Evolutionary conservation across 106 monocot genomes (phyloP).

Genomic region (Triglochin maritima): DNA sequence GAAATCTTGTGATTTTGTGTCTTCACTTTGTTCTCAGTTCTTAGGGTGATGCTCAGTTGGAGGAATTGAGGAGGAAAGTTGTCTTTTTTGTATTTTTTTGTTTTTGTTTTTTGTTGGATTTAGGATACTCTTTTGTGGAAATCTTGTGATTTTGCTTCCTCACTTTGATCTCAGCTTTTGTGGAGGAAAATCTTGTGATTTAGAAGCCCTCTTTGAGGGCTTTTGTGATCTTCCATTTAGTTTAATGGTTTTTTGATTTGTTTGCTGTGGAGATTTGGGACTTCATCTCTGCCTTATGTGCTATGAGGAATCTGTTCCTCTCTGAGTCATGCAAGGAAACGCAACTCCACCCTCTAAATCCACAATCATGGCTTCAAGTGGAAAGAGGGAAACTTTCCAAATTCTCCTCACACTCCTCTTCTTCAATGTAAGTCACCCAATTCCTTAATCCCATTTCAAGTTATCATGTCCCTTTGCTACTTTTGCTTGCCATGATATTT

Average conservation of each 20-base stretch:
- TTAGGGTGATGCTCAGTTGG: too few species aligned
- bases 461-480: neutral
- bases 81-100: too few species aligned
- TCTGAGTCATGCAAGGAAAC: conserved; percentile 79
- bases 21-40: too few species aligned
- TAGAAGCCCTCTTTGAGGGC: neutral
- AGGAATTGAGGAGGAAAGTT: too few species aligned
- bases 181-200: neutral
- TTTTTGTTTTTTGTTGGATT: too few species aligned
- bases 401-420: conserved; percentile 44
- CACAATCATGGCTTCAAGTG: conserved; percentile 97
- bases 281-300: conserved; percentile 44
- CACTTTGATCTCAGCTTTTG: neutral
- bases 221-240: neutral
- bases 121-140: too few species aligned
- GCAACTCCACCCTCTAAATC: conserved; percentile 83
- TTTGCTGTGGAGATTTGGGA: conserved; percentile 82
- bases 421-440: conserved; percentile 69
- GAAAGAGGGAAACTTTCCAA: conserved; percentile 92
- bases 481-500: neutral
- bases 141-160: too few species aligned
- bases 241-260: conserved; percentile 1
- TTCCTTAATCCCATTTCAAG: conserved; percentile 3
- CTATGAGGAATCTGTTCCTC: conserved; percentile 81
- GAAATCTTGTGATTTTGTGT: too few species aligned